A percentile compares a stretch with the other conserved stretches of the same genome.
Conservation (phyloP, 805 yeast species). For the Martiniozyma abietophila region DNA sequence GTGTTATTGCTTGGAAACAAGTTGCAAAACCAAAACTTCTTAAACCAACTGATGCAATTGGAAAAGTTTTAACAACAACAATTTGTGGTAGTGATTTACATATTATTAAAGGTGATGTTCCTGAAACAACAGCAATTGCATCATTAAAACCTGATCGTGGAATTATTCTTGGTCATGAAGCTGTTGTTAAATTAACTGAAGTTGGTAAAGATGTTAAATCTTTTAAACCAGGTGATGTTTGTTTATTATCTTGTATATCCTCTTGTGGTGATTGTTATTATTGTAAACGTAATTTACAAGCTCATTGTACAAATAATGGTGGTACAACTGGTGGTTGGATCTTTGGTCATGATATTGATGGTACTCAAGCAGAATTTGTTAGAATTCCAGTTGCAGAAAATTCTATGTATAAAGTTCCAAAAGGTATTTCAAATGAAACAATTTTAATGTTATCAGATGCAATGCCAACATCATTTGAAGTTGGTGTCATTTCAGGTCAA, state of each 20-base stretch:
- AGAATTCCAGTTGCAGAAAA: conserved; percentile 43
- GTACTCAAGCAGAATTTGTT: conserved; percentile 57
- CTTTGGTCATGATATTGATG: conserved; percentile 50
- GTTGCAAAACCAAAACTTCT: conserved; percentile 35
- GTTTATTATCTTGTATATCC: conserved; percentile 58
- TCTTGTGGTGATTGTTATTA: conserved; percentile 53
- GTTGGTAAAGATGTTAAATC: conserved; percentile 40
- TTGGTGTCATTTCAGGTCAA: conserved; percentile 50
- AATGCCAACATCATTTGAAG: conserved; percentile 59
- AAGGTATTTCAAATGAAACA: conserved; percentile 31
- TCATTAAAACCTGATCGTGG: conserved; percentile 16
- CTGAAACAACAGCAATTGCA: conserved; percentile 35
- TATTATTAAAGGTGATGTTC: conserved; percentile 52
- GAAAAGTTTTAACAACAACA: conserved; percentile 48
- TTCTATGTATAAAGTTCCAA: conserved; percentile 29
- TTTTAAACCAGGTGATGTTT: conserved; percentile 48
- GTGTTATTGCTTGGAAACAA: conserved; percentile 28
- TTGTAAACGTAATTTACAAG: conserved; percentile 44
- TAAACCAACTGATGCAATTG: conserved; percentile 45
- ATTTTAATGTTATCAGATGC: conserved; percentile 56
- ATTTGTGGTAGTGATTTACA: conserved; percentile 61
- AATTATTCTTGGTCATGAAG: conserved; percentile 51
- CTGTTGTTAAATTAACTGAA: conserved; percentile 43
- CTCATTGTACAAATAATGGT: conserved; percentile 41
- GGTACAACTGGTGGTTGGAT: conserved; percentile 39